Evolutionary conservation across 108 stramenopile genomes (phyloP), one percentile per base, ranked within the genome.

Genomic region (Nannochloropsis oceanica): DNA sequence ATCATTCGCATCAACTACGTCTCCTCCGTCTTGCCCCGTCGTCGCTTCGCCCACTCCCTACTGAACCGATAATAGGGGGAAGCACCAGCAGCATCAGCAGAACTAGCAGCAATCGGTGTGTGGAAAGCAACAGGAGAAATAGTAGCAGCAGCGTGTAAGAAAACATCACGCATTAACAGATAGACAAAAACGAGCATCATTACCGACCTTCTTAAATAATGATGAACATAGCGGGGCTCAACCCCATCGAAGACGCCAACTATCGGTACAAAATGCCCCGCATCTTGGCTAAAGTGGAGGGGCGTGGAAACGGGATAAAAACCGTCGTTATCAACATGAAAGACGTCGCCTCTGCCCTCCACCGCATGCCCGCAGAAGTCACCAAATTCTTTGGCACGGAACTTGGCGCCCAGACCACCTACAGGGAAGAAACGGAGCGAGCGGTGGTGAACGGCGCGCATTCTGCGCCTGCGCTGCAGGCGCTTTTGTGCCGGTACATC

Each of bases 271-370:
- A 95, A 91, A 98, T 97, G 98, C 96, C 96, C 22, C 94, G 94
- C 34, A 95, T 98, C 44, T 92, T 92, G 88, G 96, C 95, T 79
- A 98, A 98, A 85, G 93, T 97, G 85, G 99, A 99, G 92, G 99
- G 99, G 34, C 92, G 96, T 82, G 99, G 99, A 84, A 99, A 99
- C 88, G 99, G 99, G 43, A 99, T 97, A 92, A 98, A 98, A 90
- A 99, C 99, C 27, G 95, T 93, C 43, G 93, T 99, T 89, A 92
- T 94, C 59, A 99, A 99, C 95, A 94, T 97, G 81, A 87, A 91
- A 43, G 96, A 96, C 27, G 91, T 99, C 8, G 97, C 93, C 10
- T 42, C 87, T 22, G 84, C 93, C 44, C 89, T 98, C 81, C 94
- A 98, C 85, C 96, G 98, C 82, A 86, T 91, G 83, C 93, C 97